Evolutionary conservation across 768 basidiomycete species (phyloP).

Genomic region (Trametes cubensis): DNA sequence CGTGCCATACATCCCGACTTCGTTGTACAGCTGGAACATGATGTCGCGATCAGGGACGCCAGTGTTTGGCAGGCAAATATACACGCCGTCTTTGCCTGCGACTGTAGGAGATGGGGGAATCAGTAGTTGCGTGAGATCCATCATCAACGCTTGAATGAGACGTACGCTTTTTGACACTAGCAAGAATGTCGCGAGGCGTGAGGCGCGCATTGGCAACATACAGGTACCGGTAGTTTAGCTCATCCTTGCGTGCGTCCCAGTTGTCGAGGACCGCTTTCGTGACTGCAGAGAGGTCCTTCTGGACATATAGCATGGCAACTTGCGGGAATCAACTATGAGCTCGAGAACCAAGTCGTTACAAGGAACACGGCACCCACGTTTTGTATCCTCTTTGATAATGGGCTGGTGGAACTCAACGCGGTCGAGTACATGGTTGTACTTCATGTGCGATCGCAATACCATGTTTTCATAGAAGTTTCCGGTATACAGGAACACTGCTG

Average conservation of each 20-base stretch:
- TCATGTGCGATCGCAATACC: slow-evolving; percentile 25
- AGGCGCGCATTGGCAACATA: slow-evolving; percentile 24
- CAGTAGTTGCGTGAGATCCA: no score
- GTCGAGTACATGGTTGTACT: slow-evolving; percentile 22
- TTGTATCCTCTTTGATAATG: slow-evolving; percentile 22
- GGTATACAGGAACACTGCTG: slow-evolving; percentile 24
- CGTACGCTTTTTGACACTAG: slow-evolving; percentile 23
- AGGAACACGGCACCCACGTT: slow-evolving; percentile 4
- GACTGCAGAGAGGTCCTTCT: slow-evolving; percentile 23
- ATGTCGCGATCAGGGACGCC: slow-evolving; percentile 29
- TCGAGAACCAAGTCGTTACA: background rate
- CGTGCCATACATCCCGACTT: slow-evolving; percentile 26
- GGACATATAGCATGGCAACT: slow-evolving; percentile 30
- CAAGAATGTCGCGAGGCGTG: slow-evolving; percentile 21
- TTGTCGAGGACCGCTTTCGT: slow-evolving; percentile 27
- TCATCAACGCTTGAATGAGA: background rate
- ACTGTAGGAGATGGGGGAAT: no score
- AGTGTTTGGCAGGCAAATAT: slow-evolving; percentile 19
- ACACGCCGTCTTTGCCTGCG: slow-evolving; percentile 24
- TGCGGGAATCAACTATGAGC: background rate
- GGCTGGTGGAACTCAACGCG: slow-evolving; percentile 26
- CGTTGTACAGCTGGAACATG: slow-evolving; percentile 31
- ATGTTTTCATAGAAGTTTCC: slow-evolving; percentile 31
- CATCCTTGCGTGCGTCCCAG: slow-evolving; percentile 17
- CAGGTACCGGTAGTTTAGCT: slow-evolving; percentile 26